phyloP scores from a whole-genome alignment of 83 land plant species.

The Isoetes engelmannii region DNA sequence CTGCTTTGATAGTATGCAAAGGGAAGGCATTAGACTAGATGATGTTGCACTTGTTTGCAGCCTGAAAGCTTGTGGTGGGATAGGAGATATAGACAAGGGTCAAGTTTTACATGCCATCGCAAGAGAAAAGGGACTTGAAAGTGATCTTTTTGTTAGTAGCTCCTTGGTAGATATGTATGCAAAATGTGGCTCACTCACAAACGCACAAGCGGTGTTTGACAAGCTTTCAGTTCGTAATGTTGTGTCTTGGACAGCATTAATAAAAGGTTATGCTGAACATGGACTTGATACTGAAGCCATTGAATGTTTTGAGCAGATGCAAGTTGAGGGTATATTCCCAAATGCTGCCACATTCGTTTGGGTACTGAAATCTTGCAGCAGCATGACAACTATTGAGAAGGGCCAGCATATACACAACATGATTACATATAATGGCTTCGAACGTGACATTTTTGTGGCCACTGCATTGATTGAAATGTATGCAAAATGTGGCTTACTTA shows the following conservation, averaged over 20 bases:
- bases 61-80: no score
- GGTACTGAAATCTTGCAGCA: neutral
- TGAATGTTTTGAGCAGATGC: neutral
- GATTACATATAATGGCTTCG: neutral
- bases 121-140: neutral
- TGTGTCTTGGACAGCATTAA: conserved; percentile 6
- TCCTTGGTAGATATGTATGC: conserved; percentile 6
- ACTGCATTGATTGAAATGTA: neutral
- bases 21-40: no score
- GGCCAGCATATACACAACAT: neutral
- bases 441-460: conserved; percentile 1
- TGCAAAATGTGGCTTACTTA: neutral
- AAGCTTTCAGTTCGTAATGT: neutral
- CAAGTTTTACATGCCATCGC: no score
- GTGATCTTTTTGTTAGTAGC: neutral
- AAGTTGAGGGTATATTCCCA: neutral
- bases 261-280: neutral
- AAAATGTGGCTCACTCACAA: neutral
- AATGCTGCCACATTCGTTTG: conserved; percentile 10
- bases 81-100: no score
- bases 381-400: neutral
- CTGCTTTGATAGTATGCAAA: no score
- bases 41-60: no score
- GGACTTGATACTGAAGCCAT: neutral
- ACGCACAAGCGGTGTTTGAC: conserved; percentile 4